Percentiles rank a stretch among this genome's conserved stretches.
Conservation (phyloP, 2,329 filamentous ascomycete genomes). For the Akanthomyces muscarius region DNA sequence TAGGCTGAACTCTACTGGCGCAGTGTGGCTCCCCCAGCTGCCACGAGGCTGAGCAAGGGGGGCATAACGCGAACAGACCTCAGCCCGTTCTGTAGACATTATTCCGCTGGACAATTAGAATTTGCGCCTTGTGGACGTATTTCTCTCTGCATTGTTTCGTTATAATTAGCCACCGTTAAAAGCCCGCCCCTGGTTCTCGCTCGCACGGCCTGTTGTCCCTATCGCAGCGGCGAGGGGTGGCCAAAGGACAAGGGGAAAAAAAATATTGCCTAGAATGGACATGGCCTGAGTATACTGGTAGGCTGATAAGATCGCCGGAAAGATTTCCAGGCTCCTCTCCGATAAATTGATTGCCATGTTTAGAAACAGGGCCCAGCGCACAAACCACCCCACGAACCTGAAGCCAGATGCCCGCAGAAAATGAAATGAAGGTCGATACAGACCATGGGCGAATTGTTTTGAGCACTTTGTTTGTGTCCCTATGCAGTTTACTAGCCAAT, state of each 20-base stretch:
- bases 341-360: conserved; percentile 3
- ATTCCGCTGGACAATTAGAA: neutral
- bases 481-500: neutral
- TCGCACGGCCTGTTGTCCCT: neutral
- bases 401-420: neutral
- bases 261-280: neutral
- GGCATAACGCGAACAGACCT: conserved; percentile 9
- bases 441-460: too few species aligned
- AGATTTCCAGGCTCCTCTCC: neutral
- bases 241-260: neutral
- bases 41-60: conserved; percentile 9
- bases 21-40: neutral
- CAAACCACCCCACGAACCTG: neutral
- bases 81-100: neutral
- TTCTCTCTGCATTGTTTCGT: neutral
- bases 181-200: neutral
- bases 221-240: neutral
- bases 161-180: conserved; percentile 1
- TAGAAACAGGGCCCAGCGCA: neutral
- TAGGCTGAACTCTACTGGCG: conserved; percentile 12
- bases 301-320: neutral
- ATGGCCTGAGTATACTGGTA: neutral
- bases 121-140: too few species aligned
- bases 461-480: too few species aligned
- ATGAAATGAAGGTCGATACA: neutral